Base-by-base conservation (phyloP, 495 filamentous ascomycete genomes). In the Barbatosphaeria neglecta region DNA sequence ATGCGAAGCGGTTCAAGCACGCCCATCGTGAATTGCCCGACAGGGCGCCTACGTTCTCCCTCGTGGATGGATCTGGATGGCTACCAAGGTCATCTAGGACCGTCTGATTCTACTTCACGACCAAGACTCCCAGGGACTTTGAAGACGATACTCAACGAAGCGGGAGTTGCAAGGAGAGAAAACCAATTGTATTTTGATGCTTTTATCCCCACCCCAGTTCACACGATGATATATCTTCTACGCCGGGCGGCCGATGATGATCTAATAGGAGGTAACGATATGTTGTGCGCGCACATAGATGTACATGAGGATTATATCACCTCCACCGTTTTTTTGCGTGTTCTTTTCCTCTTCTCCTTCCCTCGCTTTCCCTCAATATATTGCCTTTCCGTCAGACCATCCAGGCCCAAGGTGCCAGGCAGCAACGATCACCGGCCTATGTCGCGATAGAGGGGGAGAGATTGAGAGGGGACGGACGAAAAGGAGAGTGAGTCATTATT, bases 401-500 rank as follows among this genome's bases (percentile, higher is more conserved):
- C 31, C 22, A 41, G 13, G 13, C 39, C 39, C 15, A 24, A 22
- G 9, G 19, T 3, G 8, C 39, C 9, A 41, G 11, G n/a, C n/a
- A 3, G 22, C 20, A 19, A 10, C 1, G 5, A 15, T 23, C 37
- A 4, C 37, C 39, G 19, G 24, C 8, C 8, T 22, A 23, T 11
- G 22, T 22, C 22, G 19, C 8, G 3, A 41, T 19, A 15, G 16
- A 33, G 25, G 49, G 40, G 37, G 22, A 38, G 44, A 7, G 16
- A 25, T 18, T 3, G n/a, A 42, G 24, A 37, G n/a, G 27, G n/a
- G n/a, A n/a, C n/a, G n/a, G n/a, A n/a, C n/a, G n/a, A n/a, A n/a
- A n/a, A 50, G 11, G 28, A 16, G 10, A 50, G 44, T n/a, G 43
- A 40, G 43, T 50, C 56, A 59, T 56, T 49, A 59, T 47, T 52